Percentiles rank a stretch among this genome's conserved stretches.
Evolutionary conservation across 164 flowering plant species (phyloP).

Genomic region (Tetracentron sinense): DNA sequence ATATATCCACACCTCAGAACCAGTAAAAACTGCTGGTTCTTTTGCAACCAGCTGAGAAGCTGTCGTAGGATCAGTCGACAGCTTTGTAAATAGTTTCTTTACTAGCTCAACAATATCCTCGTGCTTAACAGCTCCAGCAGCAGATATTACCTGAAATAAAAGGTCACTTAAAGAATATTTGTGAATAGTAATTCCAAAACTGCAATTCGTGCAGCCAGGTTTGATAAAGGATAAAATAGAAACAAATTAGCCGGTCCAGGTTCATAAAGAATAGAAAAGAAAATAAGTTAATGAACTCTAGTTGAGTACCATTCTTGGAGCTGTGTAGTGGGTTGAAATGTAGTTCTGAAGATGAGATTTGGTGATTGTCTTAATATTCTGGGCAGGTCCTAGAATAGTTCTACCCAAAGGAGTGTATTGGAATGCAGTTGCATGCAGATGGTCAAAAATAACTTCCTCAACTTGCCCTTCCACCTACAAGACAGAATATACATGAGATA

Average conservation of each 20-base stretch:
- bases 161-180: neutral
- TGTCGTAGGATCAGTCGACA: conserved; percentile 76
- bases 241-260: neutral
- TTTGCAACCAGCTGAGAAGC: conserved; percentile 68
- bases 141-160: conserved; percentile 70
- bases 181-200: neutral
- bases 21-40: conserved; percentile 84
- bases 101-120: conserved; percentile 90
- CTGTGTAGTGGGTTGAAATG: conserved; percentile 81
- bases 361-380: conserved; percentile 71
- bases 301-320: conserved; percentile 75
- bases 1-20: conserved; percentile 77
- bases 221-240: neutral
- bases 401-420: conserved; percentile 91
- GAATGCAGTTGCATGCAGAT: conserved; percentile 97
- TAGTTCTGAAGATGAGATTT: conserved; percentile 67
- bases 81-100: conserved; percentile 69
- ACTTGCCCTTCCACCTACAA: conserved; percentile 80
- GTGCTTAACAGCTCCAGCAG: conserved; percentile 93
- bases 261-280: neutral
- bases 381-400: conserved; percentile 91
- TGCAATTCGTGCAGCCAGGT: neutral
- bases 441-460: conserved; percentile 95
- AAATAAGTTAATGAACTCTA: neutral
- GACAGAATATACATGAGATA: neutral